Base-by-base conservation (phyloP, 1,284 basidiomycete genomes). In the Irpex sp. region DNA sequence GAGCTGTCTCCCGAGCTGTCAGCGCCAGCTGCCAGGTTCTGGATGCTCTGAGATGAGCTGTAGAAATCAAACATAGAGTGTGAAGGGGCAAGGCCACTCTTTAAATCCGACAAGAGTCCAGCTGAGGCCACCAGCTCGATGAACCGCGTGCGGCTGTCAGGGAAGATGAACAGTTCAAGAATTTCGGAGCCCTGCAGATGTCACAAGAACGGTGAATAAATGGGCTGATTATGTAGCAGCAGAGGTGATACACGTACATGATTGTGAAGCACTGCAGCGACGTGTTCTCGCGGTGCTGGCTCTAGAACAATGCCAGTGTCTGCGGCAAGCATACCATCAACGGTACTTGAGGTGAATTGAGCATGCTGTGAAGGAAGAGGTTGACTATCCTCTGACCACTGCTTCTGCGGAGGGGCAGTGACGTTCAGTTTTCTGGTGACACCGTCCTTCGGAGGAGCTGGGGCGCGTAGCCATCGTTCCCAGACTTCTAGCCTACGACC, bases 401-500 rank as follows among this genome's bases (percentile, higher is more conserved):
- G 80, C 63, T 77, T 81, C 67, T 75, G 33, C 26, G 60, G 63
- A 11, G 54, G 33, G 47, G n/a, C 35, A n/a, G 47, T 54, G 13
- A 11, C 11, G 47, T 60, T 46, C n/a, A n/a, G 26, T 46, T 37
- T 35, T 57, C 11, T 43, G 59, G 19, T 36, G 56, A 15, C 49
- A 15, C 35, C 17, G 37, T 35, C 56, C 46, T 43, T 60, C 15
- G 39, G 36, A 35, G 0, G 51, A 39, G 9, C 55, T 51, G 31
- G 39, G 9, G 49, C 5, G 5, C 72, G 73, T 26, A 77, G 78
- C 91, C 91, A 93, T 31, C 76, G 70, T 63, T 77, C 78, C 90
- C 91, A 93, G 9, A 88, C 70, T 63, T 93, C 90, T 17, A 93
- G 77, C 70, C 85, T 88, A 61, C 81, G 80, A 2, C 91, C 89